A percentile compares a stretch with the other conserved stretches of the same genome.
Evolutionary conservation across 2,329 filamentous ascomycete genomes (phyloP).

Genomic region (Verticillium tricorpus): DNA sequence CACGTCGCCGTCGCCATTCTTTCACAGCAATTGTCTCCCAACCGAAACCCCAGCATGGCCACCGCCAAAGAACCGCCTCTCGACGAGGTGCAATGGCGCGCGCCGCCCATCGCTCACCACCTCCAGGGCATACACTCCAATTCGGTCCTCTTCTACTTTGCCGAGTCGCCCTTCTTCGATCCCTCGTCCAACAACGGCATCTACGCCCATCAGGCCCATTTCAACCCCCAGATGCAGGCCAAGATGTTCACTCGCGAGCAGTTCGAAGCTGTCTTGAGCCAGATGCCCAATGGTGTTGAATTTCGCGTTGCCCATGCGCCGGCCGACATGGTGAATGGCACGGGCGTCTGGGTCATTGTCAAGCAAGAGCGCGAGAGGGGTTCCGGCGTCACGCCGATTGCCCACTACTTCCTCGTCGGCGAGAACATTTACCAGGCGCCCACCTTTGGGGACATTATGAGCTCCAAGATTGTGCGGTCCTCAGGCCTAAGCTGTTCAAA

Average conservation of each 20-base stretch:
- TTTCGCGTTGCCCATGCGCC: slow-evolving; percentile 63
- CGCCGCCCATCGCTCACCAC: slow-evolving; percentile 40
- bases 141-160: slow-evolving; percentile 63
- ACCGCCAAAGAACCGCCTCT: slow-evolving; percentile 47
- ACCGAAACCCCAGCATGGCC: slow-evolving; percentile 29
- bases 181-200: slow-evolving; percentile 63
- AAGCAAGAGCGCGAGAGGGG: slow-evolving; percentile 61
- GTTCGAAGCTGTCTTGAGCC: slow-evolving; percentile 58
- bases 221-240: slow-evolving; percentile 53
- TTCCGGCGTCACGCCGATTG: slow-evolving; percentile 49
- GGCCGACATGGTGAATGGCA: slow-evolving; percentile 59
- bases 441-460: slow-evolving; percentile 54
- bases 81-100: slow-evolving; percentile 65
- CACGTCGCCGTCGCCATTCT: background rate
- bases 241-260: slow-evolving; percentile 56
- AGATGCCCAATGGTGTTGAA: slow-evolving; percentile 59
- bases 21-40: background rate
- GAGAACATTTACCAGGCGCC: slow-evolving; percentile 66
- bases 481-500: background rate
- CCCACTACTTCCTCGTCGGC: slow-evolving; percentile 60
- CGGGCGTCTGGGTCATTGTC: slow-evolving; percentile 65
- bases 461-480: slow-evolving; percentile 46
- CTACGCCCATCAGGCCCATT: slow-evolving; percentile 57
- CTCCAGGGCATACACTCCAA: slow-evolving; percentile 61
- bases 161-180: slow-evolving; percentile 64